Percentiles rank a stretch among this genome's conserved stretches.
phyloP scores from a whole-genome alignment of 2,329 filamentous ascomycete species.

The Paecilomyces variotii region DNA sequence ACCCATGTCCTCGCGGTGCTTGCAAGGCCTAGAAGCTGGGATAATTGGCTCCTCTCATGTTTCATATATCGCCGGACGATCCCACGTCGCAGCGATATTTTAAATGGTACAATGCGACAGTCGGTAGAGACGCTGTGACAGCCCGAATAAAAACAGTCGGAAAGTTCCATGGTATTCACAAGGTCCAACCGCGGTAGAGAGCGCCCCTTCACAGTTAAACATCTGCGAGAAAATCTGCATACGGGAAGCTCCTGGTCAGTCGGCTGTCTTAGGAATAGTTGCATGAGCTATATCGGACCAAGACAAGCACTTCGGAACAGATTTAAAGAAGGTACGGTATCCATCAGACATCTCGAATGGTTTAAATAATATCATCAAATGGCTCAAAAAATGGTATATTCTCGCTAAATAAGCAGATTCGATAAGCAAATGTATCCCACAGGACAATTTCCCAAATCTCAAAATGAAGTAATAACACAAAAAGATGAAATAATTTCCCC shows the following conservation, averaged over 20 bases:
- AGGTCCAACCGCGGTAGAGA: background rate
- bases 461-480: background rate
- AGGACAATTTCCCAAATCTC: background rate
- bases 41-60: background rate
- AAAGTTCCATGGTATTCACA: background rate
- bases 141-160: background rate
- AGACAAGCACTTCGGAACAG: slow-evolving; percentile 70
- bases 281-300: slow-evolving; percentile 23
- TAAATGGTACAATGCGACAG: background rate
- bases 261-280: background rate
- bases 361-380: background rate
- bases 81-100: background rate
- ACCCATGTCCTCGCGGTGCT: background rate
- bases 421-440: background rate
- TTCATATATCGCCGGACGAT: background rate
- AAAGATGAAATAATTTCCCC: background rate
- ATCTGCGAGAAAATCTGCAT: background rate
- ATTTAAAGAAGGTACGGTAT: slow-evolving; percentile 51
- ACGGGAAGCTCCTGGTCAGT: background rate
- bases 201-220: background rate
- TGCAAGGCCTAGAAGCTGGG: background rate
- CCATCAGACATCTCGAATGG: too few relatives aligned
- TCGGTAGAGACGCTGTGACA: background rate
- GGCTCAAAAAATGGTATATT: background rate
- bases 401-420: background rate